Conservation (phyloP, 2,329 filamentous ascomycete genomes). For the Beauveria sp. region DNA sequence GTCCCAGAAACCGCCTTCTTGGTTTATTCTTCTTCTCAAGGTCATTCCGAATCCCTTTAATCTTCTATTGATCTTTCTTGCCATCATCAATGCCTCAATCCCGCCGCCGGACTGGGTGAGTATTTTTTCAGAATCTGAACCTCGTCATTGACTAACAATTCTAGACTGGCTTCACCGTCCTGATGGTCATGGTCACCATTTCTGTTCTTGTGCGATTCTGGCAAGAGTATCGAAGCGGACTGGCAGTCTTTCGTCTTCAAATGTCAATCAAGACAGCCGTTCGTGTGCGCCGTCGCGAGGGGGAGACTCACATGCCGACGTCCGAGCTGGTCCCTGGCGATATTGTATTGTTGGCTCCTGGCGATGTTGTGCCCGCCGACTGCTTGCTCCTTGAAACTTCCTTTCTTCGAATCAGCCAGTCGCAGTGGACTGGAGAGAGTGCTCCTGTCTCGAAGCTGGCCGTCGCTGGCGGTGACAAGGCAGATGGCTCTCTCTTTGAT, state of each 20-base stretch:
- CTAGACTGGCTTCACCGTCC: constrained; percentile 16
- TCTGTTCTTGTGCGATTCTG: constrained; percentile 22
- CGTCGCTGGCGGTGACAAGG: constrained; percentile 15
- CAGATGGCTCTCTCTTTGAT: constrained; percentile 17
- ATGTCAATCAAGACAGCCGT: constrained; percentile 19
- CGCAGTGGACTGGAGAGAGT: constrained; percentile 24
- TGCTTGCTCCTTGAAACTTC: constrained; percentile 21
- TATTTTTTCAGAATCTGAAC: neutral
- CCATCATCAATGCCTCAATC: constrained; percentile 19
- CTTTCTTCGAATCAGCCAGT: constrained; percentile 22
- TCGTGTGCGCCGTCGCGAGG: constrained; percentile 15
- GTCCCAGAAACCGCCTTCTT: constrained; percentile 20
- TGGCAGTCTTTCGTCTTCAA: constrained; percentile 20
- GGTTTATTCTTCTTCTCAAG: constrained; percentile 20
- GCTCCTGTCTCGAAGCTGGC: constrained; percentile 19
- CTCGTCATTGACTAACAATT: neutral
- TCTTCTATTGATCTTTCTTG: constrained; percentile 18
- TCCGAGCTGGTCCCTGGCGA: constrained; percentile 20
- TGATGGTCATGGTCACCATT: constrained; percentile 20
- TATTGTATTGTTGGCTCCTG: constrained; percentile 17
- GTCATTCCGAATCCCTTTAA: constrained; percentile 23
- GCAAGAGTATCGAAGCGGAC: constrained; percentile 22
- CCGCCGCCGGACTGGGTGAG: constrained; percentile 14
- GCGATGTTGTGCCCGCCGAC: constrained; percentile 21
- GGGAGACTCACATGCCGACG: constrained; percentile 11